Conservation (phyloP, 345 rosid genomes). For the Euphorbia pulcherrima region DNA sequence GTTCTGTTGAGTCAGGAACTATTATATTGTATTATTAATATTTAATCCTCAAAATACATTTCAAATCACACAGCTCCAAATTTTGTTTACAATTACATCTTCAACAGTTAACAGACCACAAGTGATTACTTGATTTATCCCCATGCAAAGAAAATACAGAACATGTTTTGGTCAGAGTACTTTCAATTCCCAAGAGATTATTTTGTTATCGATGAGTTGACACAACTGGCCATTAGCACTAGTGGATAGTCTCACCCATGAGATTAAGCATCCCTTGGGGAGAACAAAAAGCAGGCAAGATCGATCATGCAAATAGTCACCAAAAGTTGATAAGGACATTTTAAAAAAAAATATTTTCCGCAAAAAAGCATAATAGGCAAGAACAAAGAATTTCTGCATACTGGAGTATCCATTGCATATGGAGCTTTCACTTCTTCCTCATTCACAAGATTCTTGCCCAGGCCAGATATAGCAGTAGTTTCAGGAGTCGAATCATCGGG, state of each 20-base stretch:
- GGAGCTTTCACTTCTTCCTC: constrained; percentile 69
- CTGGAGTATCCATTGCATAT: constrained; percentile 48
- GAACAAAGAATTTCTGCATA: constrained; percentile 36
- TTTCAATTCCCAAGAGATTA: not conserved
- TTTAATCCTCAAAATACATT: not conserved
- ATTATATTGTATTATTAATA: not conserved
- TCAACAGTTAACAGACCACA: not conserved
- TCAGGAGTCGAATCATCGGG: constrained; percentile 62
- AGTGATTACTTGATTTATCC: not conserved
- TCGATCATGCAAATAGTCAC: not conserved
- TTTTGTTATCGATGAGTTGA: not conserved
- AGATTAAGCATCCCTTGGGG: too few relatives aligned
- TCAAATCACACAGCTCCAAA: not conserved
- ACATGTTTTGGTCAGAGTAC: not conserved
- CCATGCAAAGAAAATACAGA: not conserved
- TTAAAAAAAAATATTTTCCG: not conserved
- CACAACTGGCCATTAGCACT: not conserved
- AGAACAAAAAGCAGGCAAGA: not conserved
- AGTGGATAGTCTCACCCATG: not conserved
- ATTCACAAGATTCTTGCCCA: constrained; percentile 45
- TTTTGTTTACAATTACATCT: not conserved
- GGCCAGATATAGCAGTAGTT: constrained; percentile 45
- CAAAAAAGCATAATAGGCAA: constrained; percentile 6
- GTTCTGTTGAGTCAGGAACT: not conserved
- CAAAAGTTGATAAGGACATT: not conserved